Evolutionary conservation across 345 rosid genomes (phyloP).

Genomic region (Boechera stricta): DNA sequence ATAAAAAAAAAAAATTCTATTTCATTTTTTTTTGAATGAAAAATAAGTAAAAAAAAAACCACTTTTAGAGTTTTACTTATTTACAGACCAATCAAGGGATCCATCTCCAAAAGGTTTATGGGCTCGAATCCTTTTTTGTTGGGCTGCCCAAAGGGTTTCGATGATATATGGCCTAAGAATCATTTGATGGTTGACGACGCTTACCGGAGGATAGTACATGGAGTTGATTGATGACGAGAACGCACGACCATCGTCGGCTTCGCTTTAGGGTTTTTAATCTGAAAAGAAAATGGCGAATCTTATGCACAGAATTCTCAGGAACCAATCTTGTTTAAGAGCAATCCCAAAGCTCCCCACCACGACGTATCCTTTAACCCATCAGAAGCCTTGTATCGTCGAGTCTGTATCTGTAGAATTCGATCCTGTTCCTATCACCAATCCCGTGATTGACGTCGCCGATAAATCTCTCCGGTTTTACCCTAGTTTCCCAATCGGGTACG

Average conservation of each 20-base stretch:
- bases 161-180: too few relatives aligned
- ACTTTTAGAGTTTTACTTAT: too few relatives aligned
- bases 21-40: too few relatives aligned
- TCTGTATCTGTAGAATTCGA: slow-evolving; percentile 11
- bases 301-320: slow-evolving; percentile 39
- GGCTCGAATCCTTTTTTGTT: too few relatives aligned
- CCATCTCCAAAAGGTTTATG: too few relatives aligned
- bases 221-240: background rate
- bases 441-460: background rate
- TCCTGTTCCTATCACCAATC: slow-evolving; percentile 34
- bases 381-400: slow-evolving; percentile 23
- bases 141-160: too few relatives aligned
- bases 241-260: slow-evolving; percentile 22
- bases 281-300: slow-evolving; percentile 44
- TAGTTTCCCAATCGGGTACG: slow-evolving; percentile 51
- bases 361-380: background rate
- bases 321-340: slow-evolving; percentile 34
- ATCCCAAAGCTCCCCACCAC: slow-evolving; percentile 14
- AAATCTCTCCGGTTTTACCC: slow-evolving; percentile 45
- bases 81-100: too few relatives aligned
- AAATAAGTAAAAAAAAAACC: too few relatives aligned
- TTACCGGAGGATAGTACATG: too few relatives aligned
- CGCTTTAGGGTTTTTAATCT: slow-evolving; percentile 6
- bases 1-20: too few relatives aligned
- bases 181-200: too few relatives aligned